Evolutionary conservation across 768 basidiomycete species (phyloP).

Genomic region (Phanerochaete carnosa): DNA sequence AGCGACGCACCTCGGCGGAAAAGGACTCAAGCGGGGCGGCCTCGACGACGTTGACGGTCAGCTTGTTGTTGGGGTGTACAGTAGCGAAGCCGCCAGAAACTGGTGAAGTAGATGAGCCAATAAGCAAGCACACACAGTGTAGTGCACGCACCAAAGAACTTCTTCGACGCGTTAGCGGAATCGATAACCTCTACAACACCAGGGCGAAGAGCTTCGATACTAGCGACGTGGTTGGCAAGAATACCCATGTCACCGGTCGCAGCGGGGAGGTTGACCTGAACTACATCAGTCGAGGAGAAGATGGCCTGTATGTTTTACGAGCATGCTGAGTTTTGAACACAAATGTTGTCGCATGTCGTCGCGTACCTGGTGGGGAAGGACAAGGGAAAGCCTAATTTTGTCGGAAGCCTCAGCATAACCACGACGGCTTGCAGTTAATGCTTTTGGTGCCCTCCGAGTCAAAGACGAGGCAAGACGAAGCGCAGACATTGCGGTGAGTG

Average conservation of each 20-base stretch:
- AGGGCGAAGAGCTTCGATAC: constrained; percentile 93
- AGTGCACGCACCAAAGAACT: constrained; percentile 85
- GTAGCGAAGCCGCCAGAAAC: constrained; percentile 97
- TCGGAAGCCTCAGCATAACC: constrained; percentile 87
- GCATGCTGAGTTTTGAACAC: not conserved
- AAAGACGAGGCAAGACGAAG: constrained; percentile 67
- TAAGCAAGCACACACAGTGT: not conserved
- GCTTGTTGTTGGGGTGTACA: constrained; percentile 93
- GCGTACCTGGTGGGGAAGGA: constrained; percentile 91
- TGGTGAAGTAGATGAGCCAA: constrained; percentile 27
- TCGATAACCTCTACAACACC: constrained; percentile 96
- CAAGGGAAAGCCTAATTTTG: constrained; percentile 90
- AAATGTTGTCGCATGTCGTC: constrained; percentile 1
- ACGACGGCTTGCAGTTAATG: constrained; percentile 56
- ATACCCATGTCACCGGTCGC: constrained; percentile 99
- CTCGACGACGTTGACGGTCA: constrained; percentile 97
- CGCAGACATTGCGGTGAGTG: constrained; percentile 58
- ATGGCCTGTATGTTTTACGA: constrained; percentile 56
- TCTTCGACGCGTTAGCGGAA: constrained; percentile 72
- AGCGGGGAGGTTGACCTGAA: constrained; percentile 93
- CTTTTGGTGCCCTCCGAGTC: constrained; percentile 54
- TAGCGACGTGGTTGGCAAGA: constrained; percentile 96
- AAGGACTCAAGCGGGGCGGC: constrained; percentile 90
- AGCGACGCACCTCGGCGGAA: constrained; percentile 72
- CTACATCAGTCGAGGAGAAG: constrained; percentile 86